These are phyloP conservation scores for Periconia macrospinosa DNA, from an alignment of 2,329 filamentous ascomycete genomes.

Conservation along the genomic window DNA sequence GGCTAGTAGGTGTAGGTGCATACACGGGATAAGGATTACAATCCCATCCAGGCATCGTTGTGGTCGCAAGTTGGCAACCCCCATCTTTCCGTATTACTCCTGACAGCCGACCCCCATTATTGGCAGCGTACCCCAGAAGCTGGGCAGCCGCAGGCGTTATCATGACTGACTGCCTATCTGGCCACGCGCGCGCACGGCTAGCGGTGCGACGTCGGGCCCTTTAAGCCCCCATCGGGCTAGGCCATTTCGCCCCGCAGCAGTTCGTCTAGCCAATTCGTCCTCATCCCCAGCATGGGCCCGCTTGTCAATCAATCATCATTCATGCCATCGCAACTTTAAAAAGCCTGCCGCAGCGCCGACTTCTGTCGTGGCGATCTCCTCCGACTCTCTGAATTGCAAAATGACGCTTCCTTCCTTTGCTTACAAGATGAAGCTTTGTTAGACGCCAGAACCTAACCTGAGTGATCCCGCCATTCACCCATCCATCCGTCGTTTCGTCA, in stretches of 20 bases:
- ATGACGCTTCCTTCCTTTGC: slow-evolving; percentile 24
- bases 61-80: too few species aligned
- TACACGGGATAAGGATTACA: too few species aligned
- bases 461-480: too few species aligned
- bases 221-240: background rate
- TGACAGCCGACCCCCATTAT: slow-evolving; percentile 14
- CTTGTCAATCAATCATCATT: too few species aligned
- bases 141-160: slow-evolving; percentile 26
- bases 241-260: slow-evolving; percentile 24
- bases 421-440: slow-evolving; percentile 14
- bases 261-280: slow-evolving; percentile 18
- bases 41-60: background rate
- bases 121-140: slow-evolving; percentile 14
- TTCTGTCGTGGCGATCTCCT: slow-evolving; percentile 11
- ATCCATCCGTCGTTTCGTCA: too few species aligned
- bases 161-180: slow-evolving; percentile 15
- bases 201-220: slow-evolving; percentile 10
- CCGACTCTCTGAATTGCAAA: background rate
- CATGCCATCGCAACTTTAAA: slow-evolving; percentile 25
- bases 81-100: background rate
- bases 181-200: slow-evolving; percentile 6
- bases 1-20: too few species aligned
- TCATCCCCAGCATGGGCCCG: too few species aligned
- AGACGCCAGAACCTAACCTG: background rate
- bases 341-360: slow-evolving; percentile 4